Evolutionary conservation across 495 filamentous ascomycete species (phyloP), one percentile per base, ranked within the genome.

Genomic region (Aspergillus bertholletiae): DNA sequence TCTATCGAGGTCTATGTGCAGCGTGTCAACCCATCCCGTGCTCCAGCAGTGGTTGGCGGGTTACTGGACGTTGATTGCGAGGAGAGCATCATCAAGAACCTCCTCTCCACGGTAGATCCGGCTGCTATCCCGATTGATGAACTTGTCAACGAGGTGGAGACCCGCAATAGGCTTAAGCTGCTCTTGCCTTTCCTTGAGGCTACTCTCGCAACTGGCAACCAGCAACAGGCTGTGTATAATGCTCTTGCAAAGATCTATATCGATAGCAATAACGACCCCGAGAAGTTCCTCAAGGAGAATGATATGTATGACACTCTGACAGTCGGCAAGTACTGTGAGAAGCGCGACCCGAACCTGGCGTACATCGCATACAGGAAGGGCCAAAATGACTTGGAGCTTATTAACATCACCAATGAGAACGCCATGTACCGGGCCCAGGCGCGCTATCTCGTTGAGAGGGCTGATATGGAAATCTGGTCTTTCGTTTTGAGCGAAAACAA

Each of bases 1-100:
- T 96, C 95, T 13, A 99, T 99, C 59, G 95, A 99, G 74, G 86
- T 96, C 46, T 99, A 99, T 61, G 95, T 99, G n/a, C 95, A 99
- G 78, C 88, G 92, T 23, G 90, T 99, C 60, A 99, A 99, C 71
- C 93, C 95, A 15, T 79, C 84, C n/a, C 81, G 94, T 59, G 92
- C 95, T 22, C 95, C 95, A 6, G 88, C 91, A 53, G 95, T 99
- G 44, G 86, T 99, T 64, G 94, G 94, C 57, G 95, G 90, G 15
- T 72, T 99, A n/a, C 78, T 99, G 41, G 95, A 97, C 66, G 92
- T 99, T 47, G 95, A 97, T 67, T 97, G 95, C 56, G 95, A 99
- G 41, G 95, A 99, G 78, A 78, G 73, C 46, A 90, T 97, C 65
- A 96, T 99, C 75, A 97, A 96, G 80, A 88, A 87, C 58, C 81